phyloP scores from a whole-genome alignment of 179 eudicot genomes.

The Gypsophila paniculata region DNA sequence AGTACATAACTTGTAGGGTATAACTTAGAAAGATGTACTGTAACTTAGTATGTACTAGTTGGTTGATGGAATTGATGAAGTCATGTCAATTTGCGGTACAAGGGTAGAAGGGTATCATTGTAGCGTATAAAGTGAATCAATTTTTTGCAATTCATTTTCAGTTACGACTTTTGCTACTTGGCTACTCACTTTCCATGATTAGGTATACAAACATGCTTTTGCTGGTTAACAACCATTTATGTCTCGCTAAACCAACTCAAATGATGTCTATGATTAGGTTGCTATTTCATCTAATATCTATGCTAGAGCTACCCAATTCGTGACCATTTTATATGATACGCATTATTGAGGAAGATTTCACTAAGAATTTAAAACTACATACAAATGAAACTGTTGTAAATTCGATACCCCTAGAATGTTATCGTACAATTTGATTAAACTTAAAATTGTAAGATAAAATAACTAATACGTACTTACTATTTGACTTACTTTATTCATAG shows the following conservation, averaged over 20 bases:
- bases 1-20: too few species aligned
- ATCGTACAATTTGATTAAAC: too few species aligned
- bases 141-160: background rate
- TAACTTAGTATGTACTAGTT: background rate
- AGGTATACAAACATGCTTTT: conserved; percentile 19
- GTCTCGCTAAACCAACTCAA: background rate
- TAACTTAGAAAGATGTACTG: background rate
- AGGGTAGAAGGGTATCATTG: background rate
- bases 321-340: background rate
- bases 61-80: too few species aligned
- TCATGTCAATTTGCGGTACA: conserved; percentile 6
- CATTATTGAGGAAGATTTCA: background rate
- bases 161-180: background rate
- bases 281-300: background rate
- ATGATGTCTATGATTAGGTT: background rate
- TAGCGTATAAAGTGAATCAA: conserved; percentile 10
- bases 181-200: conserved; percentile 20
- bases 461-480: too few species aligned
- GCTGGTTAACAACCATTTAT: conserved; percentile 12
- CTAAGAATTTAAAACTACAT: too few species aligned
- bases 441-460: too few species aligned
- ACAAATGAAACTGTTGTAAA: too few species aligned
- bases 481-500: too few species aligned
- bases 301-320: background rate
- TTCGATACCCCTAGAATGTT: too few species aligned